A percentile compares a stretch with the other conserved stretches of the same genome.
phyloP scores from a whole-genome alignment of 2,329 filamentous ascomycete species.

The Exophiala phaeomuriformis region DNA sequence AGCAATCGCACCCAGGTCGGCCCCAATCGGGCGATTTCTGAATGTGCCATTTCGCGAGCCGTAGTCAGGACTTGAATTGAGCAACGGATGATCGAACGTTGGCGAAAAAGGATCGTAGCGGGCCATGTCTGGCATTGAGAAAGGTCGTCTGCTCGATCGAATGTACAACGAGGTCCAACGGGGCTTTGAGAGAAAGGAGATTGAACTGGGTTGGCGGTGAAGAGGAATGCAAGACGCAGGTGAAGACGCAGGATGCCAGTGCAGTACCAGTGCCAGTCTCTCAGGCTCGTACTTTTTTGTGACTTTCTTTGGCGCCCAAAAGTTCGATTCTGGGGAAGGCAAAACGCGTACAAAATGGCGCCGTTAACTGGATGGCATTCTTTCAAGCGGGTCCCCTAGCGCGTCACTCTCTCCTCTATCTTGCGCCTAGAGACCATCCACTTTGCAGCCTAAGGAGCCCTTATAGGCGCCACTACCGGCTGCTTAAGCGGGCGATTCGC shows the following conservation, averaged over 20 bases:
- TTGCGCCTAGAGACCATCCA: background rate
- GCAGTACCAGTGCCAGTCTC: constrained; percentile 7
- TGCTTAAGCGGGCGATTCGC: background rate
- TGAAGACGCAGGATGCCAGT: constrained; percentile 6
- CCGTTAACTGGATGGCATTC: background rate
- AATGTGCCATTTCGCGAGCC: constrained; percentile 20
- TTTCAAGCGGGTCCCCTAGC: background rate
- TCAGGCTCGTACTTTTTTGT: background rate
- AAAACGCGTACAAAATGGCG: background rate
- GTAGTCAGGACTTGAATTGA: constrained; percentile 27
- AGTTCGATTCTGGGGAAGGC: constrained; percentile 8
- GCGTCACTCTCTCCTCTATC: background rate
- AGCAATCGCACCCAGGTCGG: constrained; percentile 7
- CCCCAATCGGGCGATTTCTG: constrained; percentile 21
- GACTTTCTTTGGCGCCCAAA: background rate
- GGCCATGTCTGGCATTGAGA: constrained; percentile 27
- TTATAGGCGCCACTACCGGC: background rate
- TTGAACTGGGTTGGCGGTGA: constrained; percentile 15
- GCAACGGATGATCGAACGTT: constrained; percentile 25
- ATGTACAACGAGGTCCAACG: background rate
- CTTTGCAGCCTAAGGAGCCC: background rate
- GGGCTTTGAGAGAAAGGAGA: background rate
- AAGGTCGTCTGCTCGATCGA: background rate
- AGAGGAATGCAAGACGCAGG: constrained; percentile 1
- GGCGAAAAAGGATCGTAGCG: constrained; percentile 26